Percentiles rank a stretch among this genome's conserved stretches.
Conservation (phyloP, 2,329 filamentous ascomycete species). For the Byssoonygena ceratinophila region DNA sequence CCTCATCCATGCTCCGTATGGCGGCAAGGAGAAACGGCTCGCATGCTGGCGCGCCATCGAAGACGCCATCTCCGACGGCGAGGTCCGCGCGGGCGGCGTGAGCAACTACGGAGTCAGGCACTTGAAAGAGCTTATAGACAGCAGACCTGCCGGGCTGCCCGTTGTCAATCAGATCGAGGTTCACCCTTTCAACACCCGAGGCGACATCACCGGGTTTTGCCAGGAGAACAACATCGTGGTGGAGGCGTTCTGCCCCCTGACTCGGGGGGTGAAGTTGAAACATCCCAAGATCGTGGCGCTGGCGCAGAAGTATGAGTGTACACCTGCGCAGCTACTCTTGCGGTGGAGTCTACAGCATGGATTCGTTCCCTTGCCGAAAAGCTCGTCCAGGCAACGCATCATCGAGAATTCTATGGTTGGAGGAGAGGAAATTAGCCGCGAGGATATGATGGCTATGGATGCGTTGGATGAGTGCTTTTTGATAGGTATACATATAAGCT, state of each 20-base stretch:
- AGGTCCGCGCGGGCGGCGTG: constrained; percentile 60
- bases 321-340: constrained; percentile 62
- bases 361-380: constrained; percentile 65
- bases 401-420: constrained; percentile 54
- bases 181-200: constrained; percentile 53
- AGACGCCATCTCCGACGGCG: constrained; percentile 48
- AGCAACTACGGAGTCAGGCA: constrained; percentile 57
- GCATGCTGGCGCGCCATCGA: constrained; percentile 55
- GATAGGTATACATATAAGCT: background rate
- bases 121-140: constrained; percentile 38
- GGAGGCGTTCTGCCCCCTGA: constrained; percentile 71
- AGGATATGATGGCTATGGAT: constrained; percentile 13
- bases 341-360: constrained; percentile 69
- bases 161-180: constrained; percentile 38
- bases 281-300: constrained; percentile 54
- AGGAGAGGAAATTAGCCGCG: constrained; percentile 22
- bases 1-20: constrained; percentile 42
- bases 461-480: constrained; percentile 10
- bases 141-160: constrained; percentile 33
- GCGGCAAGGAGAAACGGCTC: constrained; percentile 40
- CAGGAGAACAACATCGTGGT: constrained; percentile 56
- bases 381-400: constrained; percentile 51
- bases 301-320: constrained; percentile 58
- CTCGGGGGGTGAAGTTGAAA: constrained; percentile 57
- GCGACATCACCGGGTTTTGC: constrained; percentile 56